Conservation (phyloP, 352 stramenopile species). For the Phytophthora idaei region DNA sequence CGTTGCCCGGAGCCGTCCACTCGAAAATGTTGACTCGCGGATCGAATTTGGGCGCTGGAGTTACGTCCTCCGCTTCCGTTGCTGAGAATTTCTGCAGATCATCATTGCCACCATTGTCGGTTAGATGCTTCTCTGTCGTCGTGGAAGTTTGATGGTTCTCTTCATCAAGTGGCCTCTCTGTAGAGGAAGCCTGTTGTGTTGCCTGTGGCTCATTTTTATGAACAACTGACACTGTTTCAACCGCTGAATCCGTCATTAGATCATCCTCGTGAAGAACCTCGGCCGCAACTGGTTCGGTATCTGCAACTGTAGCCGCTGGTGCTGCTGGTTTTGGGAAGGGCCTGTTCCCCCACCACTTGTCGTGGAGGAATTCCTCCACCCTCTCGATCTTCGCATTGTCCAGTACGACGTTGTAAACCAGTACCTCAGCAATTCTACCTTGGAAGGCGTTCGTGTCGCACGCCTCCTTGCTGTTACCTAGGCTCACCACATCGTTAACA, state of each 20-base stretch:
- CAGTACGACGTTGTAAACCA: slow-evolving; percentile 57
- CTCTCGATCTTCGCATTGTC: slow-evolving; percentile 31
- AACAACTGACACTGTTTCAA: background rate
- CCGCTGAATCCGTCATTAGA: background rate
- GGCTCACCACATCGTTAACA: slow-evolving; percentile 48
- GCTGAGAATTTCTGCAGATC: background rate
- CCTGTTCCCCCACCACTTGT: slow-evolving; percentile 55
- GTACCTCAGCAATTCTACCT: slow-evolving; percentile 56
- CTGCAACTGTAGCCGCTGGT: background rate
- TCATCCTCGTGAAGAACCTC: background rate
- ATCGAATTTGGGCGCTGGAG: slow-evolving; percentile 27
- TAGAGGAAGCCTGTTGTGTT: background rate
- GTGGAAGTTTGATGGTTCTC: background rate
- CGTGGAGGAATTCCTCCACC: slow-evolving; percentile 52
- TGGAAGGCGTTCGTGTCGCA: slow-evolving; percentile 72
- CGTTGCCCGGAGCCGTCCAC: slow-evolving; percentile 41
- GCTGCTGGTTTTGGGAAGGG: slow-evolving; percentile 20
- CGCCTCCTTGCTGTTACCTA: slow-evolving; percentile 56
- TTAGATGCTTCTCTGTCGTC: background rate
- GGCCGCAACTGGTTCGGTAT: background rate
- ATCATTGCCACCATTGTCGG: background rate
- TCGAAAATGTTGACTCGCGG: slow-evolving; percentile 66
- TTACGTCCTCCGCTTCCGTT: slow-evolving; percentile 1
- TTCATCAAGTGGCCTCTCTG: slow-evolving; percentile 2
- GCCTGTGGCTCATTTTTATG: background rate